Evolutionary conservation across 2,329 filamentous ascomycete genomes (phyloP), one percentile per base, ranked within the genome.

Genomic region (Berkeleyomyces rouxiae): DNA sequence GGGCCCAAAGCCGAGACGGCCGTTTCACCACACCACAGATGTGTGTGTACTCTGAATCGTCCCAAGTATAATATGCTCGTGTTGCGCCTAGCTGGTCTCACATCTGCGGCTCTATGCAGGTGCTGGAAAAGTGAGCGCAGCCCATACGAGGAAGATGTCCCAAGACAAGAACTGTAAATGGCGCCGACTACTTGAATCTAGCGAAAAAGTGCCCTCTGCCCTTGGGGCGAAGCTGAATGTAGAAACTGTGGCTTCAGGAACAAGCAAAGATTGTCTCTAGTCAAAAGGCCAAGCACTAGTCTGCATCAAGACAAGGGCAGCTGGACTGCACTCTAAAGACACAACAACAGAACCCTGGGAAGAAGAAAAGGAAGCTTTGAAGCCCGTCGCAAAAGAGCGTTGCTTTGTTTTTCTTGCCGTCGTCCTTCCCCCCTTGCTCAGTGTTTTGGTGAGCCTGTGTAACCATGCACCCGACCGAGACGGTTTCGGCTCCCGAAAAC

Each of bases 381-480:
- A 7, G n/a, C 6, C 3, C n/a, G 46, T 16, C n/a, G 46, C 46
- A 49, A 49, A 49, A 23, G 46, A n/a, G n/a, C 31, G n/a, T 49
- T 49, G 46, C 6, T 55, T 2, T 55, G 7, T 11, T 37, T 37
- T 13, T 13, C 36, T 33, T 31, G 23, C 23, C 23, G 23, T 23
- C 2, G 23, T 23, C 23, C 23, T 23, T 23, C 23, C 2, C 23
- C 23, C 23, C 23, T 23, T 23, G 23, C 23, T 23, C 23, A 23
- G 23, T 55, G 33, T 31, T 1, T 39, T 16, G 47, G 36, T 47
- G 37, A 44, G 7, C 31, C 33, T 40, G 43, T 60, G 43, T 39
- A 60, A 60, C 58, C 5, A 60, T 60, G 58, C 58, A 47, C n/a
- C 11, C 33, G 44, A 46, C 58, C 43, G 58, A 60, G 58, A 60